phyloP scores from a whole-genome alignment of 2,329 filamentous ascomycete species.

The Scolecobasidium constrictum region DNA sequence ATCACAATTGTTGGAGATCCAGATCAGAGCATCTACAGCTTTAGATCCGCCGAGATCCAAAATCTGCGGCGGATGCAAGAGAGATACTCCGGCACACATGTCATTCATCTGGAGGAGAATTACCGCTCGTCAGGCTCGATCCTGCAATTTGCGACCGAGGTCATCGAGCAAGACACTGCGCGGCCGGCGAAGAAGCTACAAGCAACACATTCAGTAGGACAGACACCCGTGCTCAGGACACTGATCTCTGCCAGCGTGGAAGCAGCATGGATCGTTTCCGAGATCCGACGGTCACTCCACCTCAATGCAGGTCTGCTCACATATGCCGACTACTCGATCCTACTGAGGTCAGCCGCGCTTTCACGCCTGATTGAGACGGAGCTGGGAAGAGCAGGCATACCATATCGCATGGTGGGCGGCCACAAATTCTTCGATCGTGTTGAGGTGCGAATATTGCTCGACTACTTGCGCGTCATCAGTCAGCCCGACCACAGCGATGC shows the following conservation, averaged over 20 bases:
- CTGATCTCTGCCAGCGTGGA: conserved; percentile 61
- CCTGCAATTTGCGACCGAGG: conserved; percentile 63
- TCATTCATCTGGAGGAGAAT: conserved; percentile 83
- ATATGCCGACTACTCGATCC: conserved; percentile 70
- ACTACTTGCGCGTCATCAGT: conserved; percentile 78
- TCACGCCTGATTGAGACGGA: conserved; percentile 80
- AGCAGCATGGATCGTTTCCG: conserved; percentile 78
- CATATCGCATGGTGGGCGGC: conserved; percentile 89
- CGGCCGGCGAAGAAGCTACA: conserved; percentile 71
- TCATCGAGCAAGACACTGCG: conserved; percentile 82
- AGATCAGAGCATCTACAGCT: conserved; percentile 96
- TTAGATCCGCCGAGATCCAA: conserved; percentile 82
- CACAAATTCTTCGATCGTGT: conserved; percentile 83
- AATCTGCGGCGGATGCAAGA: conserved; percentile 71
- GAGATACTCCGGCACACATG: conserved; percentile 66
- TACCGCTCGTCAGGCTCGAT: conserved; percentile 88
- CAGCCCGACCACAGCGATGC: conserved; percentile 84
- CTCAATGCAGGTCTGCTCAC: conserved; percentile 65
- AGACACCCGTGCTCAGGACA: conserved; percentile 68
- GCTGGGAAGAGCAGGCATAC: conserved; percentile 67
- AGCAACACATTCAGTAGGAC: conserved; percentile 70
- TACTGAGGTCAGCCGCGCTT: conserved; percentile 73
- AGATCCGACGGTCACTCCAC: conserved; percentile 60
- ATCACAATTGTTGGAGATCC: conserved; percentile 95
- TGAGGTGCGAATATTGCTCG: conserved; percentile 77